Percentiles rank a stretch among this genome's conserved stretches.
Conservation (phyloP, 2,329 filamentous ascomycete species). For the Botrytis medusae region DNA sequence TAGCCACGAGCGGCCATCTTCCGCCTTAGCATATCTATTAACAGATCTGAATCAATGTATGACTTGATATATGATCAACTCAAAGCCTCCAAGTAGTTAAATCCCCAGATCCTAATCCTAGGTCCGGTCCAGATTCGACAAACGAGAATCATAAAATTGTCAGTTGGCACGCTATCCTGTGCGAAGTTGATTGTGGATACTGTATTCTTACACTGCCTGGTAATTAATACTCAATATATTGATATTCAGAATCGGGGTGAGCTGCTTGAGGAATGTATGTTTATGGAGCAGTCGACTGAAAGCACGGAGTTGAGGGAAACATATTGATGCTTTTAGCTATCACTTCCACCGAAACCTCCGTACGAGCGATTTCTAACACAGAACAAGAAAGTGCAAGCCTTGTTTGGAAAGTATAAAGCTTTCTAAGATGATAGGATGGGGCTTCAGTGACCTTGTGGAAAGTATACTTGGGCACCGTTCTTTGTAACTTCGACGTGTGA, state of each 20-base stretch:
- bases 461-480: neutral
- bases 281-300: neutral
- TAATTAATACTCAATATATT: neutral
- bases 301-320: neutral
- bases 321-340: neutral
- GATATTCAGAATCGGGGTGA: neutral
- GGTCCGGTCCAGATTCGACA: neutral
- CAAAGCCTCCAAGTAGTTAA: neutral
- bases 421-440: neutral
- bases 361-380: neutral
- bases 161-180: neutral
- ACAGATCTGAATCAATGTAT: neutral
- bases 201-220: neutral
- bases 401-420: neutral
- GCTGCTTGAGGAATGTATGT: neutral
- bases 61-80: neutral
- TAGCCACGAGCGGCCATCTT: neutral
- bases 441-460: neutral
- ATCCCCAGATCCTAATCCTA: neutral
- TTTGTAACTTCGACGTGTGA: neutral
- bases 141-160: too few relatives aligned
- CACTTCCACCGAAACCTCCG: neutral
- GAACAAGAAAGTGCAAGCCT: neutral
- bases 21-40: neutral
- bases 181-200: neutral